Evolutionary conservation across 208 protist genomes (phyloP).

Genomic region (Trypanosomatidae sp.): DNA sequence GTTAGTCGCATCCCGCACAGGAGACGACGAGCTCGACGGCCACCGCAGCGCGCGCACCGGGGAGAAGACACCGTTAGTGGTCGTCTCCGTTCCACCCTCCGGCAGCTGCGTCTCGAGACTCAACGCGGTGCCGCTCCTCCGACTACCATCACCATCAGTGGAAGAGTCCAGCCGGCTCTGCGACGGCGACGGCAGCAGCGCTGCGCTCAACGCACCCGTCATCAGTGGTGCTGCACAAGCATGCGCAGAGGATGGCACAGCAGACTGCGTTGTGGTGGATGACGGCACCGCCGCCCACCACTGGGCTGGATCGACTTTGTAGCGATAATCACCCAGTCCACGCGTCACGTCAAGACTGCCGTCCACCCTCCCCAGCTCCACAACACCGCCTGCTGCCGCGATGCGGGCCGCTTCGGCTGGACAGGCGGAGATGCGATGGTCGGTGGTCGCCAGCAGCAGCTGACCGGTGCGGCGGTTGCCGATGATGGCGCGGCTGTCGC

Average conservation of each 20-base stretch:
- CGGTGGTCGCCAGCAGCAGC: constrained; percentile 47
- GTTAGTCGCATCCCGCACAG: no score
- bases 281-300: no score
- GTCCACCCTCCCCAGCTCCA: constrained; percentile 57
- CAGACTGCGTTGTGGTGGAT: no score
- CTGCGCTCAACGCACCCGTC: no score
- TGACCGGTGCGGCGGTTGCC: constrained; percentile 30
- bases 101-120: no score
- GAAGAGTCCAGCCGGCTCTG: no score
- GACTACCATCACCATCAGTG: no score
- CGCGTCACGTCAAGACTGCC: constrained; percentile 72
- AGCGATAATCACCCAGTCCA: constrained; percentile 61
- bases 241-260: no score
- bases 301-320: constrained; percentile 41
- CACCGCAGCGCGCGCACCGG: constrained; percentile 14
- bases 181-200: no score
- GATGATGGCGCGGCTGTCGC: constrained; percentile 73
- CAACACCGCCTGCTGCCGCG: constrained; percentile 31
- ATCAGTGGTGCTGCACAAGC: no score
- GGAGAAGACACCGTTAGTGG: no score
- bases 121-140: not conserved
- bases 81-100: no score
- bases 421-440: constrained; percentile 54
- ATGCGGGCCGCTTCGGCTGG: constrained; percentile 44
- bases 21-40: constrained; percentile 7